phyloP scores from a whole-genome alignment of 768 basidiomycete species.

The Suillus fuscotomentosus region DNA sequence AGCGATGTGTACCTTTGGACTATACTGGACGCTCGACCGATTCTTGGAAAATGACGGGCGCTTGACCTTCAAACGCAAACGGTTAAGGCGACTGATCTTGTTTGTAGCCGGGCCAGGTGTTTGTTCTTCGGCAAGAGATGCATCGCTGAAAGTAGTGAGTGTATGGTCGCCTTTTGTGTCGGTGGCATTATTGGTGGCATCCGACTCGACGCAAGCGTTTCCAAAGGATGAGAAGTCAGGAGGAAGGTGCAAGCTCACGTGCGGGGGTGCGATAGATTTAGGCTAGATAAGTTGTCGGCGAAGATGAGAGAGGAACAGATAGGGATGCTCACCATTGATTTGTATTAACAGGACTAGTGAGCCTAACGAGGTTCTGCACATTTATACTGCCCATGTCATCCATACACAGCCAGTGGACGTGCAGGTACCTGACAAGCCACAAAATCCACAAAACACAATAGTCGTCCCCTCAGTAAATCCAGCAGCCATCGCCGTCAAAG shows the following conservation, averaged over 20 bases:
- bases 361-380: background rate
- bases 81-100: background rate
- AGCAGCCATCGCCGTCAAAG: background rate
- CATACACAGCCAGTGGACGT: background rate
- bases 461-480: background rate
- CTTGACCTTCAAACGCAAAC: conserved; percentile 24
- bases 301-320: background rate
- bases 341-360: too few relatives aligned
- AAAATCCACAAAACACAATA: background rate
- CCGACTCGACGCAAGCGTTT: background rate
- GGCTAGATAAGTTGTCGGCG: background rate
- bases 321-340: background rate
- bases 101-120: conserved; percentile 26
- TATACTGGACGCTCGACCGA: background rate
- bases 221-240: background rate
- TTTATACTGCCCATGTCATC: background rate
- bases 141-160: conserved; percentile 44
- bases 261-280: background rate
- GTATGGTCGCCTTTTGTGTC: conserved; percentile 36
- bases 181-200: background rate
- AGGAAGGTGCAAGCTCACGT: background rate
- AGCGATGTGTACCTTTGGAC: background rate
- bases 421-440: background rate
- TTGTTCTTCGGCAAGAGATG: conserved; percentile 38
- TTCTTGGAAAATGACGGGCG: conserved; percentile 28